Percentiles rank a stretch among this genome's conserved stretches.
phyloP scores from a whole-genome alignment of 306 rosid genomes.

The Cercis canadensis region DNA sequence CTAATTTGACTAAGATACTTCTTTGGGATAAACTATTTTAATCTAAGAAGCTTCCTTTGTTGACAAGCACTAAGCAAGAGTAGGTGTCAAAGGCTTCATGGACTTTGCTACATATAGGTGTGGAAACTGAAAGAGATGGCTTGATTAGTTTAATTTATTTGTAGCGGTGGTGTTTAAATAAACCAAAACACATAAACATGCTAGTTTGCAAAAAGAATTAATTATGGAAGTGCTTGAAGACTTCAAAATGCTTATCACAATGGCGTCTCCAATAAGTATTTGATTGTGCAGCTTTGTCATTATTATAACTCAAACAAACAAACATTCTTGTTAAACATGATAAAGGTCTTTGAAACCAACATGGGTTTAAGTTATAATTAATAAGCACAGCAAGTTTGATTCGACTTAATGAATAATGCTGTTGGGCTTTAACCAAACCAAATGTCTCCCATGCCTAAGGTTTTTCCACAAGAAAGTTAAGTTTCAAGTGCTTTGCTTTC shows the following conservation, averaged over 20 bases:
- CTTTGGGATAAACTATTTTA: constrained; percentile 23
- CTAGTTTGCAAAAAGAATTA: constrained; percentile 17
- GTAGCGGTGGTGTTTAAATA: constrained; percentile 10
- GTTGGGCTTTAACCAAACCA: constrained; percentile 58
- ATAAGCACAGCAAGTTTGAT: constrained; percentile 27
- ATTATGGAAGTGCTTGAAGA: background rate
- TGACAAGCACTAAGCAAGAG: constrained; percentile 39
- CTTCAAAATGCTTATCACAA: background rate
- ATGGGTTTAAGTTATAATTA: background rate
- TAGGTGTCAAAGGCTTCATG: constrained; percentile 33
- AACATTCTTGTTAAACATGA: background rate
- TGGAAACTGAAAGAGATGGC: constrained; percentile 36
- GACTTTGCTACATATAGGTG: constrained; percentile 24
- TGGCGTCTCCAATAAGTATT: background rate
- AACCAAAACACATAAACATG: background rate
- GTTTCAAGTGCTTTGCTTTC: constrained; percentile 16
- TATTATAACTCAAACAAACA: background rate
- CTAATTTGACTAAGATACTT: constrained; percentile 25
- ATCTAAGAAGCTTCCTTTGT: constrained; percentile 44
- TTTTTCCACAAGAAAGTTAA: constrained; percentile 25
- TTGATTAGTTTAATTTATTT: constrained; percentile 11
- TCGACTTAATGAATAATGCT: constrained; percentile 39
- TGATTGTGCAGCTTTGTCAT: background rate
- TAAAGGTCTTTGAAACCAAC: background rate
- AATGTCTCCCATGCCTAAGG: constrained; percentile 30